Evolutionary conservation across 257 asterid genomes (phyloP).

Genomic region (Salvia miltiorrhiza): DNA sequence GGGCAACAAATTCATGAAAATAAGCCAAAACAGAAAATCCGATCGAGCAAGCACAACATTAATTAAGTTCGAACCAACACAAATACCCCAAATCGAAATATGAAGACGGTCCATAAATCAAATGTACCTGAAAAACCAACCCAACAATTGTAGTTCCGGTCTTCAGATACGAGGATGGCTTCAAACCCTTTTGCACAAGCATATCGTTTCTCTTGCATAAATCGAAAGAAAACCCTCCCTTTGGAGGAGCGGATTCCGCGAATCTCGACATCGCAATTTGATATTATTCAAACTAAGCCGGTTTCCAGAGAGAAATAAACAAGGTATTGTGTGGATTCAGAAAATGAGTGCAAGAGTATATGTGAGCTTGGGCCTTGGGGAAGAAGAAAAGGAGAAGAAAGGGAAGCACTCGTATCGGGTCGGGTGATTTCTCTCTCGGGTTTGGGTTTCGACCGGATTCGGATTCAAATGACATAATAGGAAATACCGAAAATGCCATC

Average conservation of each 20-base stretch:
- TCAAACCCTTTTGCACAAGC: constrained; percentile 73
- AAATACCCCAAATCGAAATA: not conserved
- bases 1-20: not conserved
- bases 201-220: constrained; percentile 80
- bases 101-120: not conserved
- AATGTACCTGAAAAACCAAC: constrained; percentile 63
- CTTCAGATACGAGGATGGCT: constrained; percentile 63
- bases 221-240: constrained; percentile 83
- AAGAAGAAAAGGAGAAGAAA: constrained; percentile 25
- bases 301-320: not conserved
- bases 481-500: no score
- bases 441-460: not conserved
- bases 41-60: not conserved
- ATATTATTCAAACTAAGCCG: not conserved
- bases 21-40: constrained; percentile 10
- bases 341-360: not conserved
- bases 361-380: constrained; percentile 33
- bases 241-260: constrained; percentile 28
- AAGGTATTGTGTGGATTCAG: not conserved
- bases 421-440: constrained; percentile 14
- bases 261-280: constrained; percentile 21
- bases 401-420: not conserved
- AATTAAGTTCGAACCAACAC: not conserved
- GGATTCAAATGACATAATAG: no score
- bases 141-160: constrained; percentile 98